A percentile compares a stretch with the other conserved stretches of the same genome.
Evolutionary conservation across 148 eudicot species (phyloP).

Genomic region (Fallopia convolvulus): DNA sequence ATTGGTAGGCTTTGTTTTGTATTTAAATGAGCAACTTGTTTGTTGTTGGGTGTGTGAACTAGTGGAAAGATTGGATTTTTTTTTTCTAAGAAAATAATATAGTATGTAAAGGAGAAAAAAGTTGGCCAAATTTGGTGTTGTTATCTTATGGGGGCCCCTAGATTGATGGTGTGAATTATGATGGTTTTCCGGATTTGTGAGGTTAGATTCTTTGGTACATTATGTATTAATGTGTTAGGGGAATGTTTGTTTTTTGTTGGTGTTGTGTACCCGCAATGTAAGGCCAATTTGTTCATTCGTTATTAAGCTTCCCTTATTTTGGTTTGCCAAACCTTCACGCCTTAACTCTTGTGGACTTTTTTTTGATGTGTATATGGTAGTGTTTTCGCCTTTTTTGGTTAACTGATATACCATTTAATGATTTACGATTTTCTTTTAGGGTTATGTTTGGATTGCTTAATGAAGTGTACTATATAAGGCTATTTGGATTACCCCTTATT

Average conservation of each 20-base stretch:
- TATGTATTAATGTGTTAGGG: neutral
- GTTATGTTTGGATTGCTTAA: too few species aligned
- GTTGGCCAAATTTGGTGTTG: neutral
- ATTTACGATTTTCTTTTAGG: neutral
- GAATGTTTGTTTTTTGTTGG: neutral
- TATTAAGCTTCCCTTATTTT: neutral
- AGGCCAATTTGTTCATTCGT: neutral
- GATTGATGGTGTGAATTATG: neutral
- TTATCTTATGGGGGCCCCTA: neutral
- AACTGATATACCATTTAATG: neutral
- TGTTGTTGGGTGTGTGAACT: constrained; percentile 9
- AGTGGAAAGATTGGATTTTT: constrained; percentile 1
- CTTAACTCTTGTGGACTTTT: neutral
- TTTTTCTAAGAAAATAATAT: neutral
- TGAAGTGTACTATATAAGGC: too few species aligned
- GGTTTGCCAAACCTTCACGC: neutral
- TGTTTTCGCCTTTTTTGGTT: neutral
- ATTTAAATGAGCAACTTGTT: neutral
- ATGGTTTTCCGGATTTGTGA: neutral
- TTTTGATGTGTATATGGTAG: neutral
- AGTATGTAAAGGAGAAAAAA: constrained; percentile 5
- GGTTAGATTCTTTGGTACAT: neutral
- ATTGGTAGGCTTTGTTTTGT: neutral
- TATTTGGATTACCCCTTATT: too few species aligned
- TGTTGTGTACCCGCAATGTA: neutral